phyloP scores from a whole-genome alignment of 208 protist genomes.

The Acanthamoeba lenticulata region DNA sequence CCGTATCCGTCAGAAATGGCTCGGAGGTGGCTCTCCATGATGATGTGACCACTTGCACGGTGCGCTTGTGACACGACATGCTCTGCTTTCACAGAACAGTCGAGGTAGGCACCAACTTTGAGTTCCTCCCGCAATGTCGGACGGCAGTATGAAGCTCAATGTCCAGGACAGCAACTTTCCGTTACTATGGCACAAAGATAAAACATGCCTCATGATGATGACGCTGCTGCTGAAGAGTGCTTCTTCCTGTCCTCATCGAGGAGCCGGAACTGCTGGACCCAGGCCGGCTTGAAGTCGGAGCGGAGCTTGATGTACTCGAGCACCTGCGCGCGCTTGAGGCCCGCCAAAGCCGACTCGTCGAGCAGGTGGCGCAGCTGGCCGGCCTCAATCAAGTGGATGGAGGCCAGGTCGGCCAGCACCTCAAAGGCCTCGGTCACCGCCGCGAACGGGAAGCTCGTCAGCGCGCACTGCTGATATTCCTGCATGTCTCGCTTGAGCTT shows the following conservation, averaged over 20 bases:
- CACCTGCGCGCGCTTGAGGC: not conserved
- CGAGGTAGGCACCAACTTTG: too few relatives aligned
- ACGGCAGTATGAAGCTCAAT: too few relatives aligned
- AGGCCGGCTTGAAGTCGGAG: constrained; percentile 32
- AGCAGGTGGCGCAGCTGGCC: constrained; percentile 30
- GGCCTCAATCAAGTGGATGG: constrained; percentile 7
- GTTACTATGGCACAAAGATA: too few relatives aligned
- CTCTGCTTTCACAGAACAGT: too few relatives aligned
- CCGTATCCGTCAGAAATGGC: too few relatives aligned
- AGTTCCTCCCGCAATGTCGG: too few relatives aligned
- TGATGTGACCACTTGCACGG: too few relatives aligned
- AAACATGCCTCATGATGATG: too few relatives aligned
- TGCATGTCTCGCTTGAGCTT: constrained; percentile 60
- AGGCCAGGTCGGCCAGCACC: constrained; percentile 33
- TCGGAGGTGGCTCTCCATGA: too few relatives aligned
- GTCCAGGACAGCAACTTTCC: too few relatives aligned
- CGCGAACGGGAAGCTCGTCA: not conserved
- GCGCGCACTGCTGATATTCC: constrained; percentile 30
- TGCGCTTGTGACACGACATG: too few relatives aligned
- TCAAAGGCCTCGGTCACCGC: not conserved
- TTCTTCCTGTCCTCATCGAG: constrained; percentile 57
- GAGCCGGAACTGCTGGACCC: constrained; percentile 31
- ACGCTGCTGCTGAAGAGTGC: not conserved
- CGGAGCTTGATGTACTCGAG: constrained; percentile 45
- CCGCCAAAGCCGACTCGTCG: not conserved